A percentile compares a stretch with the other conserved stretches of the same genome.
phyloP scores from a whole-genome alignment of 768 basidiomycete genomes.

The Amanita rubescens region DNA sequence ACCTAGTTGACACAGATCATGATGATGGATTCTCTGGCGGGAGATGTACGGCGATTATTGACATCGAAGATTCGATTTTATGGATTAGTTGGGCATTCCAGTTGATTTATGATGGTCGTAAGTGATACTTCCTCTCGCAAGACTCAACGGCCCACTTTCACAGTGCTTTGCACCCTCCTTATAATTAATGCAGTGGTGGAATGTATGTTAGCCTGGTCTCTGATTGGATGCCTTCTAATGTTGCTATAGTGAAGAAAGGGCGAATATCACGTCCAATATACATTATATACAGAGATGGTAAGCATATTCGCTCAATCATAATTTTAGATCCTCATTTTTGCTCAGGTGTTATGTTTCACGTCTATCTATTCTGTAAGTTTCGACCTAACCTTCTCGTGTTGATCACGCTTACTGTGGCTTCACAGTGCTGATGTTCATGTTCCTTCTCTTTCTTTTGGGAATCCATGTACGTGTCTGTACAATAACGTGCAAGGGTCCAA shows the following conservation, averaged over 20 bases:
- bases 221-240: not conserved
- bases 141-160: not conserved
- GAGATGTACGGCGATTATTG: not conserved
- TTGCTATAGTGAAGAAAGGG: not conserved
- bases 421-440: not conserved
- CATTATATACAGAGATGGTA: constrained; percentile 6
- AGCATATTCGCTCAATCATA: not conserved
- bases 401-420: not conserved
- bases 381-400: not conserved
- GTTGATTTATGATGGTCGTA: not conserved
- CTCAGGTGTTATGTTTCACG: constrained; percentile 1
- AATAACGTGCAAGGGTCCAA: not conserved
- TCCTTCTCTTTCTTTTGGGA: not conserved
- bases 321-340: too few species aligned
- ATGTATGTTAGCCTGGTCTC: not conserved
- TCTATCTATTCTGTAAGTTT: not conserved
- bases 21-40: too few species aligned
- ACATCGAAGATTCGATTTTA: not conserved
- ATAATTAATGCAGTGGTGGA: not conserved
- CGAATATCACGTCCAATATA: not conserved
- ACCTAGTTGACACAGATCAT: not conserved
- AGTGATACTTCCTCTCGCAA: not conserved
- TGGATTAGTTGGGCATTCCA: not conserved
- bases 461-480: not conserved
- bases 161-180: not conserved